Conservation (phyloP, 345 rosid genomes). For the Eucalyptus decipiens region DNA sequence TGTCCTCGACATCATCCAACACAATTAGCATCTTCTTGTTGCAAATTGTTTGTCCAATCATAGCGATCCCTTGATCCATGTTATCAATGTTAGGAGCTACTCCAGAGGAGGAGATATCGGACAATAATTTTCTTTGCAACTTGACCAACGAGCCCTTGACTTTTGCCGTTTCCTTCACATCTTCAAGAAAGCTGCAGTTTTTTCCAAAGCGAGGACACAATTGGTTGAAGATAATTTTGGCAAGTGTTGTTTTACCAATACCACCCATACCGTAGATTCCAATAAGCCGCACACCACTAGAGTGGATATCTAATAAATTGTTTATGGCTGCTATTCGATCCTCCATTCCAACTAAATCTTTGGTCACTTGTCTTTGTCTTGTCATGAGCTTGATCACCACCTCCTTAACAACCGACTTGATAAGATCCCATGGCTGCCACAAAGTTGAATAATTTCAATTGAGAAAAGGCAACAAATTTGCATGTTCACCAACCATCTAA, state of each 20-base stretch:
- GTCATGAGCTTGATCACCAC: background rate
- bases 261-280: too few relatives aligned
- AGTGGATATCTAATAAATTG: too few relatives aligned
- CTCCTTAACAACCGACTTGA: background rate
- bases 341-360: background rate
- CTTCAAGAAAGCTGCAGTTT: background rate
- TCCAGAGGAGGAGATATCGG: too few relatives aligned
- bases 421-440: background rate
- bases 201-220: too few relatives aligned
- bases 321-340: too few relatives aligned
- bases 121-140: background rate
- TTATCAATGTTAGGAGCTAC: accelerated
- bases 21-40: background rate
- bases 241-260: background rate
- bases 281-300: accelerated
- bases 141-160: background rate
- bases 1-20: background rate
- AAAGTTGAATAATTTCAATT: background rate
- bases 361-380: background rate
- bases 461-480: background rate
- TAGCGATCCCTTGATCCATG: accelerated
- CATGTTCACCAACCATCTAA: background rate
- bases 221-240: too few relatives aligned
- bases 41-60: background rate
- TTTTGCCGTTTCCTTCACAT: background rate